Percentiles rank a stretch among this genome's conserved stretches.
Evolutionary conservation across 1,284 basidiomycete genomes (phyloP).

Genomic region (Ganoderma leucocontextum): DNA sequence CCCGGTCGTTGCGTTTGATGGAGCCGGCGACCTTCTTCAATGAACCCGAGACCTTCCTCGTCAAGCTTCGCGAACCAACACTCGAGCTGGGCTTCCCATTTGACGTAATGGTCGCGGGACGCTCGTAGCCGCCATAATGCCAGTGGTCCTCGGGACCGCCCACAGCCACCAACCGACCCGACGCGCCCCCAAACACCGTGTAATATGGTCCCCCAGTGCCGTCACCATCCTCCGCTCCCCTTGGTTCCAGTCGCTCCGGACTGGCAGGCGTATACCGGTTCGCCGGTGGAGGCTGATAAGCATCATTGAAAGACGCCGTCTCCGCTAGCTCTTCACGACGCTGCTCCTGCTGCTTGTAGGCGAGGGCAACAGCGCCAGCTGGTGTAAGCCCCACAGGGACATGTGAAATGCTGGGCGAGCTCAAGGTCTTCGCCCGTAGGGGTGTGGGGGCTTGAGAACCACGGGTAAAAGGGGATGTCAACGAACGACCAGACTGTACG

Average conservation of each 20-base stretch:
- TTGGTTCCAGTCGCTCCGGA: neutral
- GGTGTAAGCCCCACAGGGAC: constrained; percentile 54
- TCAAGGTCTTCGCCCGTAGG: constrained; percentile 18
- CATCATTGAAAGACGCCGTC: constrained; percentile 36
- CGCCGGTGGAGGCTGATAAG: constrained; percentile 15
- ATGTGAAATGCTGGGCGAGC: constrained; percentile 13
- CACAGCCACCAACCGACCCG: constrained; percentile 54
- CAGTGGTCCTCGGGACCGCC: constrained; percentile 51
- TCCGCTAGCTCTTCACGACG: constrained; percentile 43
- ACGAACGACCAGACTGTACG: neutral
- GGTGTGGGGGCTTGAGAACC: constrained; percentile 20
- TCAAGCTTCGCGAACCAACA: constrained; percentile 42
- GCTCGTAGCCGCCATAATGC: constrained; percentile 29
- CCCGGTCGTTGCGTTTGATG: constrained; percentile 29
- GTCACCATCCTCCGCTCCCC: constrained; percentile 33
- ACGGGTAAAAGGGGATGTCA: constrained; percentile 12
- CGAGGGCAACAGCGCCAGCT: constrained; percentile 61
- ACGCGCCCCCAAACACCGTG: constrained; percentile 58
- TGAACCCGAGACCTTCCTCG: constrained; percentile 58
- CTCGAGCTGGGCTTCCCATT: constrained; percentile 9
- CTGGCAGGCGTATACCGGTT: neutral
- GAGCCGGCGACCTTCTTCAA: constrained; percentile 47
- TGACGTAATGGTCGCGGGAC: constrained; percentile 17
- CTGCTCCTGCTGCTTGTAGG: constrained; percentile 63
- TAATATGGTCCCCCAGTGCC: constrained; percentile 52